Evolutionary conservation across 805 yeast species (phyloP).

Genomic region (Saturnispora besseyi): DNA sequence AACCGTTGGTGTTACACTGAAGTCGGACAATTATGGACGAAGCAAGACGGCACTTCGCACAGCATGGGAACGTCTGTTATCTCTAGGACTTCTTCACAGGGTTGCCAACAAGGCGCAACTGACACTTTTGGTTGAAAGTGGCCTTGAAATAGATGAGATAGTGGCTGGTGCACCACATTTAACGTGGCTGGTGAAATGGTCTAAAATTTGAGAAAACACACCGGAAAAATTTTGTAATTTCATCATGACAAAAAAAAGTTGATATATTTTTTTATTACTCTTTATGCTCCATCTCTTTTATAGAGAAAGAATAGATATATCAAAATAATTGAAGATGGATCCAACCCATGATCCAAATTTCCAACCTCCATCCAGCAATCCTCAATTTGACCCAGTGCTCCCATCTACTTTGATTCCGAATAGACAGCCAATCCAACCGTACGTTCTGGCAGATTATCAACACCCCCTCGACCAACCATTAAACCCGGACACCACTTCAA

Average conservation of each 20-base stretch:
- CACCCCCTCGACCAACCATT: slow-evolving; percentile 68
- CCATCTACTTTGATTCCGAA: slow-evolving; percentile 64
- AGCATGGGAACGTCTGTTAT: slow-evolving; percentile 15
- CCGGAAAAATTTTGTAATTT: not conserved
- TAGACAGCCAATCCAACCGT: slow-evolving; percentile 68
- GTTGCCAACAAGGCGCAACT: slow-evolving; percentile 1
- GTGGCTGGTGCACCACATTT: not conserved
- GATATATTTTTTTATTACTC: not conserved
- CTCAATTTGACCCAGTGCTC: slow-evolving; percentile 53
- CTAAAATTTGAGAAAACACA: not conserved
- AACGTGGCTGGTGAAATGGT: slow-evolving; percentile 6
- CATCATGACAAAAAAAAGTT: not conserved
- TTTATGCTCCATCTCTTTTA: not conserved
- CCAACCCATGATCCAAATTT: slow-evolving; percentile 90
- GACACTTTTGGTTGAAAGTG: slow-evolving; percentile 5
- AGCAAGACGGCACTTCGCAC: slow-evolving; percentile 10
- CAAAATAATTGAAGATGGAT: slow-evolving; percentile 47
- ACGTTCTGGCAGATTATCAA: slow-evolving; percentile 67
- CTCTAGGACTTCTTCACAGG: slow-evolving; percentile 8
- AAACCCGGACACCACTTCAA: slow-evolving; percentile 21
- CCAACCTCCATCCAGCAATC: slow-evolving; percentile 70
- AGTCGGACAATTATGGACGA: slow-evolving; percentile 1
- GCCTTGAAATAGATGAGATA: slow-evolving; percentile 10
- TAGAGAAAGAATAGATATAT: not conserved
- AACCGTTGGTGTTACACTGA: slow-evolving; percentile 12